These are phyloP conservation scores for Thymus quinquecostatus DNA, from an alignment of 257 asterid species.

Conservation along the genomic window DNA sequence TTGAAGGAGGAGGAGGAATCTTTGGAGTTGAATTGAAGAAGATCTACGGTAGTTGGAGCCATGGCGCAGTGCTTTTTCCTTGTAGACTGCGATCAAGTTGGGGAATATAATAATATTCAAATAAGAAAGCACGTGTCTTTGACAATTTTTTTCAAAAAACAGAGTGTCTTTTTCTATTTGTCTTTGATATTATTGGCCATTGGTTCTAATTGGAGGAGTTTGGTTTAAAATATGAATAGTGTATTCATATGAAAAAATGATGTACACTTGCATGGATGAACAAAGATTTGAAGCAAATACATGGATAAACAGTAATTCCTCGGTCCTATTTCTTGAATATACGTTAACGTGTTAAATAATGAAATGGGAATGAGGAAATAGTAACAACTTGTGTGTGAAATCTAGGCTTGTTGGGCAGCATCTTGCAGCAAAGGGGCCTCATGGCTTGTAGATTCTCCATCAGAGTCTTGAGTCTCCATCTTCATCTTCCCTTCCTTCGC, in stretches of 20 bases:
- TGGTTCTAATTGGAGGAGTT: no score
- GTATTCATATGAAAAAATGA: not conserved
- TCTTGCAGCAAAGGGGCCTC: conserved; percentile 46
- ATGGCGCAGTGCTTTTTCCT: not conserved
- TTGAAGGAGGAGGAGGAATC: not conserved
- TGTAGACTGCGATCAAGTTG: not conserved
- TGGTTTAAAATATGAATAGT: no score
- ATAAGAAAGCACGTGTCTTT: not conserved
- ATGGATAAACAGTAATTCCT: no score
- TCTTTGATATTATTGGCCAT: no score
- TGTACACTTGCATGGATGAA: not conserved
- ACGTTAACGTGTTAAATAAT: no score
- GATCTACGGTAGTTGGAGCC: not conserved
- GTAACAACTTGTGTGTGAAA: not conserved
- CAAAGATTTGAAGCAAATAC: no score
- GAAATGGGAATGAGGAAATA: no score
- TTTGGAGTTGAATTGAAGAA: conserved; percentile 9
- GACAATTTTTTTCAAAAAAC: no score
- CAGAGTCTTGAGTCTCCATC: not conserved
- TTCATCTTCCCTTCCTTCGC: conserved; percentile 18
- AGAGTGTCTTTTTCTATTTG: not conserved
- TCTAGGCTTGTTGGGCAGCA: conserved; percentile 24
- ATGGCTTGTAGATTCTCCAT: conserved; percentile 27
- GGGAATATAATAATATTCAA: not conserved
- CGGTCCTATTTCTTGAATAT: no score